These are phyloP conservation scores for Teunomyces panamensis DNA, from an alignment of 805 yeast genomes.

Conservation along the genomic window DNA sequence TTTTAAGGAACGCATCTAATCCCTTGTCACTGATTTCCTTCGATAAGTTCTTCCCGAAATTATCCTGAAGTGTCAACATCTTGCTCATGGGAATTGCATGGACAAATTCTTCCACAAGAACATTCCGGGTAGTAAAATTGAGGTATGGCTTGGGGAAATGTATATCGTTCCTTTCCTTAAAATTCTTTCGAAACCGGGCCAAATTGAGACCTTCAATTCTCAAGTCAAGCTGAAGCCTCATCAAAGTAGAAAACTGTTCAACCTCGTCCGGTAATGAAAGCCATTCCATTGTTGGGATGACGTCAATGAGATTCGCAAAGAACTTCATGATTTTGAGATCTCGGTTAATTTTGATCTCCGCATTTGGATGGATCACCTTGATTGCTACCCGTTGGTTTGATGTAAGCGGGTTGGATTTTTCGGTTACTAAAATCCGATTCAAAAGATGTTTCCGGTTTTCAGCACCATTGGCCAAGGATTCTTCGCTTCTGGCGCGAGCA, in stretches of 20 bases:
- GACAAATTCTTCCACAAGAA: conserved; percentile 82
- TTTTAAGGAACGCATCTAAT: conserved; percentile 85
- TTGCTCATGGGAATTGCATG: conserved; percentile 80
- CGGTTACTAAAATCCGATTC: conserved; percentile 34
- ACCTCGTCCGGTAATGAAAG: conserved; percentile 92
- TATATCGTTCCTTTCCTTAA: conserved; percentile 53
- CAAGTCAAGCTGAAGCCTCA: conserved; percentile 86
- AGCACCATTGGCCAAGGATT: conserved; percentile 16
- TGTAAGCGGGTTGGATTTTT: conserved; percentile 27
- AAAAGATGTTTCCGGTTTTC: conserved; percentile 19
- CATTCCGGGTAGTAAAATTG: conserved; percentile 60
- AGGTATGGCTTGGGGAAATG: conserved; percentile 79
- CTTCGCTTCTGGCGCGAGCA: conserved; percentile 29
- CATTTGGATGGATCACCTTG: conserved; percentile 89
- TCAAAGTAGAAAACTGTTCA: conserved; percentile 76
- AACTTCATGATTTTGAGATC: conserved; percentile 82
- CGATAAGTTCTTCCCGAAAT: conserved; percentile 51
- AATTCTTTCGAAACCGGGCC: conserved; percentile 66
- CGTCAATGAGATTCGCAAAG: conserved; percentile 68
- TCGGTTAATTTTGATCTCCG: conserved; percentile 65
- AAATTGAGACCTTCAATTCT: conserved; percentile 87
- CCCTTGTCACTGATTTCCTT: conserved; percentile 76
- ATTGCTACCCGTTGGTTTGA: conserved; percentile 72
- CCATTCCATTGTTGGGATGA: conserved; percentile 97
- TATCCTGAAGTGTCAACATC: conserved; percentile 50